Percentiles rank a stretch among this genome's conserved stretches.
phyloP scores from a whole-genome alignment of 2,329 filamentous ascomycete species.

The Scortechinia acanthostroma region DNA sequence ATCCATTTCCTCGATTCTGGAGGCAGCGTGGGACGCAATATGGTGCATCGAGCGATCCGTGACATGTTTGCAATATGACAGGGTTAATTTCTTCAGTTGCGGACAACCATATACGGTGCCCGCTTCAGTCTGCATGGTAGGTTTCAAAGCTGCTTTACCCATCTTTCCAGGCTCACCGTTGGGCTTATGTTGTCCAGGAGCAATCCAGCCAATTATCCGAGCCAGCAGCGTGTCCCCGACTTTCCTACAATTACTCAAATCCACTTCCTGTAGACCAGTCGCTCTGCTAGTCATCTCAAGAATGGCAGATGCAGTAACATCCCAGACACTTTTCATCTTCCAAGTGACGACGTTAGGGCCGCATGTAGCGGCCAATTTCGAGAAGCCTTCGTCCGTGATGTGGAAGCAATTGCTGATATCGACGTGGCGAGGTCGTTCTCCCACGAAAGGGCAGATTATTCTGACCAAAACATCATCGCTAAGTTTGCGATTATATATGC shows the following conservation, averaged over 20 bases:
- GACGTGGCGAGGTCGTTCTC: conserved; percentile 50
- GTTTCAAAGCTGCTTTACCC: background rate
- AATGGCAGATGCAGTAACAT: conserved; percentile 66
- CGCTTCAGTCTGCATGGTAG: conserved; percentile 39
- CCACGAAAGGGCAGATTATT: conserved; percentile 64
- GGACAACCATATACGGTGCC: conserved; percentile 66
- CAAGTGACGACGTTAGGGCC: conserved; percentile 50
- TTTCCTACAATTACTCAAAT: conserved; percentile 70
- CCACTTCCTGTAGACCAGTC: conserved; percentile 60
- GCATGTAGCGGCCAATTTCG: conserved; percentile 50
- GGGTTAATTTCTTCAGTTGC: conserved; percentile 54
- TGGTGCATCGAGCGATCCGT: conserved; percentile 75
- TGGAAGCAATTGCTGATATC: conserved; percentile 73
- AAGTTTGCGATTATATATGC: conserved; percentile 56
- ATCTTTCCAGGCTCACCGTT: conserved; percentile 5
- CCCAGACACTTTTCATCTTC: conserved; percentile 75
- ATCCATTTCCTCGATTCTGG: conserved; percentile 61
- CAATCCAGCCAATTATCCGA: conserved; percentile 66
- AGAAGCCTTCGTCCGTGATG: conserved; percentile 68
- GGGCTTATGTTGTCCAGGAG: conserved; percentile 33
- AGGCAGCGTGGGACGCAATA: conserved; percentile 63
- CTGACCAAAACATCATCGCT: conserved; percentile 57
- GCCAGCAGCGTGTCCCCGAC: conserved; percentile 70
- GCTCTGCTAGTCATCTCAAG: conserved; percentile 66
- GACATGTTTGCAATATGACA: conserved; percentile 73